Percentiles rank a stretch among this genome's conserved stretches.
phyloP scores from a whole-genome alignment of 2,329 filamentous ascomycete genomes.

The Beauveria australis region DNA sequence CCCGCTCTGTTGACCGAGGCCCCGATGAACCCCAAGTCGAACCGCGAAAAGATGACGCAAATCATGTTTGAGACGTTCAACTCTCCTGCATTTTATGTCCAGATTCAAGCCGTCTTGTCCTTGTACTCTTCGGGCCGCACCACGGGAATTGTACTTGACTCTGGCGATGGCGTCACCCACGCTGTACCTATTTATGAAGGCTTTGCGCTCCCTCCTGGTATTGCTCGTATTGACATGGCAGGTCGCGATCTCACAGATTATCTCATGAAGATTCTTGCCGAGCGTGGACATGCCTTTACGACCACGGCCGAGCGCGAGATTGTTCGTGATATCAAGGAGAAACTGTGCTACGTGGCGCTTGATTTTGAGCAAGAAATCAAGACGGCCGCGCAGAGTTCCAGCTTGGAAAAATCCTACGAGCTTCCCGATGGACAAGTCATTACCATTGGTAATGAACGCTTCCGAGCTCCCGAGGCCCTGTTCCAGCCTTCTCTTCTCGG shows the following conservation, averaged over 20 bases:
- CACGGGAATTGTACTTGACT: conserved; percentile 99
- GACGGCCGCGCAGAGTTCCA: conserved; percentile 97
- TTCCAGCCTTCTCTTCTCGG: conserved; percentile 98
- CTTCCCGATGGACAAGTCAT: conserved; percentile 99
- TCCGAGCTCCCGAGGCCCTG: conserved; percentile 98
- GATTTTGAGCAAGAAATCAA: conserved; percentile 99
- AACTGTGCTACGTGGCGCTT: conserved; percentile 99
- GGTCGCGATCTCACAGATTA: conserved; percentile 99
- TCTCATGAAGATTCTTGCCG: conserved; percentile 99
- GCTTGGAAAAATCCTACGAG: conserved; percentile 99
- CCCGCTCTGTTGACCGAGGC: conserved; percentile 98
- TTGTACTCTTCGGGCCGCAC: conserved; percentile 99
- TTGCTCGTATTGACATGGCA: conserved; percentile 99
- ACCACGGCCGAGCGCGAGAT: conserved; percentile 99
- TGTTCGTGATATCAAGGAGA: conserved; percentile 99
- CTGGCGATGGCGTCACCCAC: conserved; percentile 99
- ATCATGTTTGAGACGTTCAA: conserved; percentile 99
- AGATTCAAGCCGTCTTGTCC: conserved; percentile 97
- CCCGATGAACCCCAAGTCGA: conserved; percentile 99
- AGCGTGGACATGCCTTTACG: conserved; percentile 99
- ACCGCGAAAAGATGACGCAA: conserved; percentile 99
- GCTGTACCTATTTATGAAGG: conserved; percentile 99
- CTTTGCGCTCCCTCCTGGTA: conserved; percentile 99
- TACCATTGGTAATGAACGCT: conserved; percentile 99
- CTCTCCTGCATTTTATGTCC: conserved; percentile 99